Conservation (phyloP, 257 asterid species). For the Primulina huaijiensis region DNA sequence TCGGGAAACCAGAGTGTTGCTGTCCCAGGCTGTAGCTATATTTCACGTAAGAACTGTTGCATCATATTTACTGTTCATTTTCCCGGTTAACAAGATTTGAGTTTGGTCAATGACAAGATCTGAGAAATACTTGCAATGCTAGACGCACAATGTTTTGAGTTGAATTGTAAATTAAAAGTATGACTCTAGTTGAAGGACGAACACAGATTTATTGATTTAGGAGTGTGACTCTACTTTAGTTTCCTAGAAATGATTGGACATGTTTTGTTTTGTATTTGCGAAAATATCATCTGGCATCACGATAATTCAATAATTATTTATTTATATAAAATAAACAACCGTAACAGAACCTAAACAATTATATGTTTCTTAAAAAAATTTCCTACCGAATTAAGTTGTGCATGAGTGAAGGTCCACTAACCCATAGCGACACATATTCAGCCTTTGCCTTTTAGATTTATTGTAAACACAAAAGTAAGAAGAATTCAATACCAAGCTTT, state of each 20-base stretch:
- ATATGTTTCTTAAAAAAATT: neutral
- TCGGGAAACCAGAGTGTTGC: conserved; percentile 75
- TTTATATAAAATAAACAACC: neutral
- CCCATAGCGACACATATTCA: neutral
- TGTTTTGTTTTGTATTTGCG: neutral
- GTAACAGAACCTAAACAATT: neutral
- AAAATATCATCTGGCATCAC: neutral
- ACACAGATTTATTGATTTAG: neutral
- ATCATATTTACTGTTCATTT: conserved; percentile 6
- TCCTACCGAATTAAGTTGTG: too few species aligned
- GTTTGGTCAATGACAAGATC: neutral
- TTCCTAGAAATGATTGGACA: neutral
- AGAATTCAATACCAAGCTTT: neutral
- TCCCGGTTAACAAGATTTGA: neutral
- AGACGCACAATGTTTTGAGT: neutral
- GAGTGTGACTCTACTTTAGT: neutral
- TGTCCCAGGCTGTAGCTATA: conserved; percentile 89
- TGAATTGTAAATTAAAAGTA: too few species aligned
- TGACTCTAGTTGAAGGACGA: neutral
- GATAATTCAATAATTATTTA: neutral
- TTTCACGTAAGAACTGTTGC: conserved; percentile 69
- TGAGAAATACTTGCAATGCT: conserved; percentile 16
- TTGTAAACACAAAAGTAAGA: too few species aligned
- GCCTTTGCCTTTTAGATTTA: neutral
- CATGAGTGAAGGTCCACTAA: neutral